A percentile compares a stretch with the other conserved stretches of the same genome.
Conservation (phyloP, 2,329 filamentous ascomycete species). For the Purpureocillium lavendulum region DNA sequence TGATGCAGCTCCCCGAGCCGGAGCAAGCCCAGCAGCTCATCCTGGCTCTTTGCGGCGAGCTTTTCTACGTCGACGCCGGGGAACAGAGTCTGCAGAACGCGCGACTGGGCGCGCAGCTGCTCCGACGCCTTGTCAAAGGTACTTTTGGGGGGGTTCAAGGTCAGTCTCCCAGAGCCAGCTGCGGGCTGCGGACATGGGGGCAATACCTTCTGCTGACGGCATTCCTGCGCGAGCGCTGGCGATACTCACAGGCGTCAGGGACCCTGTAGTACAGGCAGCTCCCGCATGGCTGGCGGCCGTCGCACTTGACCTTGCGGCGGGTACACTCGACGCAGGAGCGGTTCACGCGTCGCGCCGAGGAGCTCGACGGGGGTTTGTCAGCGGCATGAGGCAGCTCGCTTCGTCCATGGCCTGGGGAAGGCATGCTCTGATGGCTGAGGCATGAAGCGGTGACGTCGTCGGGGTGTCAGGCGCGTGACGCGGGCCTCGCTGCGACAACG, state of each 20-base stretch:
- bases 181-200: neutral
- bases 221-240: constrained; percentile 19
- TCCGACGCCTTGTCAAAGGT: constrained; percentile 16
- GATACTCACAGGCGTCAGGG: constrained; percentile 17
- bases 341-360: constrained; percentile 9
- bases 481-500: neutral
- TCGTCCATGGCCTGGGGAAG: neutral
- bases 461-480: neutral
- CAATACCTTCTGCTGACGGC: constrained; percentile 19
- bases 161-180: neutral
- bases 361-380: neutral
- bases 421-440: neutral
- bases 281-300: constrained; percentile 25
- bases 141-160: constrained; percentile 8
- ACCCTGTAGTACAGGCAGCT: constrained; percentile 27
- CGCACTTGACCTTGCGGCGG: constrained; percentile 26
- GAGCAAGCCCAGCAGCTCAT: constrained; percentile 12
- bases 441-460: no score
- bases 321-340: constrained; percentile 18
- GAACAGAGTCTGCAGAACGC: constrained; percentile 14
- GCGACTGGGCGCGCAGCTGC: constrained; percentile 12
- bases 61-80: constrained; percentile 9
- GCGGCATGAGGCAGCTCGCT: neutral
- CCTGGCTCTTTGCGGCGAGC: constrained; percentile 12
- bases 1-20: neutral